These are phyloP conservation scores for Chenopodium quinoa DNA, from an alignment of 148 eudicot species.

Conservation along the genomic window DNA sequence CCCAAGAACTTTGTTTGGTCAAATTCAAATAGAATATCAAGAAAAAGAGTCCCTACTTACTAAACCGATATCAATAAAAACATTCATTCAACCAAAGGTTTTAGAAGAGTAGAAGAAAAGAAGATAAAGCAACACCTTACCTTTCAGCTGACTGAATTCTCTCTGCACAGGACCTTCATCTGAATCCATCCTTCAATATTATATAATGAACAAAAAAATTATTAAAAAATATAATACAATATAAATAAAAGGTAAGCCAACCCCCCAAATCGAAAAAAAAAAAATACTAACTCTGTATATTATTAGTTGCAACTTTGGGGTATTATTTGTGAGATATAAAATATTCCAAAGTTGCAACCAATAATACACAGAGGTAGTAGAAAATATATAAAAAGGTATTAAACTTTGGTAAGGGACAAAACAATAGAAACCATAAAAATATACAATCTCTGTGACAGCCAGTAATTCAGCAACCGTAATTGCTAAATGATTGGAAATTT, in stretches of 20 bases:
- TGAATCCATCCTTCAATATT: constrained; percentile 42
- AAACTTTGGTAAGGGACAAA: no score
- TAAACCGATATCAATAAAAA: no score
- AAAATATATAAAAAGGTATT: no score
- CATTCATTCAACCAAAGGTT: neutral
- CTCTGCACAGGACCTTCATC: constrained; percentile 47
- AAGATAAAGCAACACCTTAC: constrained; percentile 25
- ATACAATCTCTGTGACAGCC: no score
- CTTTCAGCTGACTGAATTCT: constrained; percentile 48
- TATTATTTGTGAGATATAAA: no score
- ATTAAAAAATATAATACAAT: constrained; percentile 6
- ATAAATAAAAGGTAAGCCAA: neutral
- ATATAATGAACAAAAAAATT: constrained; percentile 13
- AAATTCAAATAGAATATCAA: constrained; percentile 24
- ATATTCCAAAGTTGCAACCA: no score
- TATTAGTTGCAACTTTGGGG: no score
- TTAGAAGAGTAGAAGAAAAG: constrained; percentile 3
- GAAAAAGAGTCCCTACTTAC: neutral
- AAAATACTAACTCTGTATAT: no score
- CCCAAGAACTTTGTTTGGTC: constrained; percentile 36
- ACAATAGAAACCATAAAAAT: no score
- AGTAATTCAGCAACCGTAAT: no score
- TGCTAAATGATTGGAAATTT: no score
- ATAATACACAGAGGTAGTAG: neutral
- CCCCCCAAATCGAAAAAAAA: neutral